phyloP scores from a whole-genome alignment of 2,329 filamentous ascomycete genomes.

The Amesomyces nigricolor region DNA sequence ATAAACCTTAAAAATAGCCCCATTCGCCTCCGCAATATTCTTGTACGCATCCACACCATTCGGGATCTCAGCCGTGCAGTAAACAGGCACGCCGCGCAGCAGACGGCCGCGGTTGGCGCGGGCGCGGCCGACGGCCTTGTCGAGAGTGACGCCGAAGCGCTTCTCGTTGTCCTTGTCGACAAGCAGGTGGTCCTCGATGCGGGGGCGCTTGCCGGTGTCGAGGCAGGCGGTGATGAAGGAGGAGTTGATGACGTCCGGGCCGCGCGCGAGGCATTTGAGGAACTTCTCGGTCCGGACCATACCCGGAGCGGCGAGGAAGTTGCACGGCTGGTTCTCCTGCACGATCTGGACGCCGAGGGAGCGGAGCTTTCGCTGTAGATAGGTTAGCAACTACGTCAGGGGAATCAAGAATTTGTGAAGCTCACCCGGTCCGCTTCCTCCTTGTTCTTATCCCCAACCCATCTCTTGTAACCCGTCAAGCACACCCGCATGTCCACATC shows the following conservation, averaged over 20 bases:
- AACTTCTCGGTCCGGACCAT: conserved; percentile 93
- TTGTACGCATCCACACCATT: conserved; percentile 82
- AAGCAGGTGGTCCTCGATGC: conserved; percentile 61
- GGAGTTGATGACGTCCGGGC: conserved; percentile 69
- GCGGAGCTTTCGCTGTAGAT: conserved; percentile 65
- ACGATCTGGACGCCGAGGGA: conserved; percentile 77
- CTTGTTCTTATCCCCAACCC: conserved; percentile 66
- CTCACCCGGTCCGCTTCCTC: conserved; percentile 78
- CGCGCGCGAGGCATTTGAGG: conserved; percentile 76
- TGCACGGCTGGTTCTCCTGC: conserved; percentile 67
- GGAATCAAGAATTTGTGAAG: background rate
- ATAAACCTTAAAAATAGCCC: conserved; percentile 75
- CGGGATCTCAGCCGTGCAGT: conserved; percentile 73
- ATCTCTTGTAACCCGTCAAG: conserved; percentile 77
- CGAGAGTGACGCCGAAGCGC: conserved; percentile 62
- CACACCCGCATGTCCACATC: conserved; percentile 69
- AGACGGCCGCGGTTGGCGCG: conserved; percentile 71
- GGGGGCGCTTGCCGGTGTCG: conserved; percentile 58
- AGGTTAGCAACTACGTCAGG: background rate
- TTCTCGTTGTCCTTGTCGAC: conserved; percentile 68
- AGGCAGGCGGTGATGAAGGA: conserved; percentile 75
- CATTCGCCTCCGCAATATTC: conserved; percentile 81
- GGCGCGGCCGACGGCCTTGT: conserved; percentile 63
- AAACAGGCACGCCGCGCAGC: conserved; percentile 70
- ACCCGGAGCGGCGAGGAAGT: conserved; percentile 80